These are phyloP conservation scores for Hymenoscyphus infarciens DNA, from an alignment of 2,329 filamentous ascomycete genomes.

Conservation along the genomic window DNA sequence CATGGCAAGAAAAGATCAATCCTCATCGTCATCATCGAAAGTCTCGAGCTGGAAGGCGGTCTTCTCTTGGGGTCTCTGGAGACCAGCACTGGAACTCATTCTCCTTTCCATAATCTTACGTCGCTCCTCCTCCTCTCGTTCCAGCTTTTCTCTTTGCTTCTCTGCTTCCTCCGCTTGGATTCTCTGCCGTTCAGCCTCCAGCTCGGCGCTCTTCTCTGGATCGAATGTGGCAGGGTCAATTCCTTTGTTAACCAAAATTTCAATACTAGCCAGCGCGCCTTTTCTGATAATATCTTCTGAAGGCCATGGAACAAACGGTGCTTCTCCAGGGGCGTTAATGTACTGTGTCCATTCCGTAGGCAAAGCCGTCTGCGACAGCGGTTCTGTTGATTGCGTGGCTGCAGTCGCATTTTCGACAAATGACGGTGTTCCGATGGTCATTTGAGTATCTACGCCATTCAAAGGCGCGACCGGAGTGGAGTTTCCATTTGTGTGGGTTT, in stretches of 20 bases:
- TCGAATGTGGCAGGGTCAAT: constrained; percentile 60
- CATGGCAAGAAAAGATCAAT: constrained; percentile 6
- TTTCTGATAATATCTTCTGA: constrained; percentile 63
- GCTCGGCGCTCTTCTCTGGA: constrained; percentile 42
- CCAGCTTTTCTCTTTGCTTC: constrained; percentile 34
- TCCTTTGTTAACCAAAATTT: constrained; percentile 58
- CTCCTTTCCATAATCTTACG: constrained; percentile 27
- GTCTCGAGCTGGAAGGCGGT: constrained; percentile 40
- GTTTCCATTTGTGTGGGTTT: constrained; percentile 32
- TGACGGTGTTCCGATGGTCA: constrained; percentile 18
- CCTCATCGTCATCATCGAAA: constrained; percentile 40
- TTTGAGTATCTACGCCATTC: constrained; percentile 26
- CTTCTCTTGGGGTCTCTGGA: constrained; percentile 34
- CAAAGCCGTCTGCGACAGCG: constrained; percentile 27
- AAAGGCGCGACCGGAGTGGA: constrained; percentile 24
- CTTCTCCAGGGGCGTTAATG: constrained; percentile 52
- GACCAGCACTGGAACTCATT: constrained; percentile 23
- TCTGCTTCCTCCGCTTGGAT: constrained; percentile 35
- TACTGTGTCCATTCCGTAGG: constrained; percentile 37
- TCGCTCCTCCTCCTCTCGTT: constrained; percentile 25
- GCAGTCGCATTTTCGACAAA: constrained; percentile 22
- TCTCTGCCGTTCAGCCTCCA: constrained; percentile 35
- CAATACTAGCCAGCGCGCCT: constrained; percentile 63
- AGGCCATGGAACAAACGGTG: constrained; percentile 75
- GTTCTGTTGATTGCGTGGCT: constrained; percentile 23